These are phyloP conservation scores for Pistacia atlantica DNA, from an alignment of 345 rosid genomes.

Conservation along the genomic window DNA sequence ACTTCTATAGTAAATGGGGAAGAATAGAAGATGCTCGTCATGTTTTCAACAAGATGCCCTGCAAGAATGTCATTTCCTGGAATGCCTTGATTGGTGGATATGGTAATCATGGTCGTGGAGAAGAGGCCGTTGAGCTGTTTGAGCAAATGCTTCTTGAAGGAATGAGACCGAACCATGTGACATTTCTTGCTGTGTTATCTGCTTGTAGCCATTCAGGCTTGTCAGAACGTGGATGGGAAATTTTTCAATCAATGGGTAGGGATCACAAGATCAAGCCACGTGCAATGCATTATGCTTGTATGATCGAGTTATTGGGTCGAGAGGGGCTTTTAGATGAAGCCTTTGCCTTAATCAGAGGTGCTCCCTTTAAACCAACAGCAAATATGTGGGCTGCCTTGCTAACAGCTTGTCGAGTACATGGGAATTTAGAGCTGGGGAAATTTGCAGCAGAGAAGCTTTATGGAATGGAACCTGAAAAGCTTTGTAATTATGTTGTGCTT, in stretches of 20 bases:
- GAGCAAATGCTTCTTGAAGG: constrained; percentile 61
- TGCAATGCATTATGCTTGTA: constrained; percentile 81
- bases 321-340: constrained; percentile 88
- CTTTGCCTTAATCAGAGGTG: constrained; percentile 60
- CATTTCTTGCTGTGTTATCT: constrained; percentile 75
- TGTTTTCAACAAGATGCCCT: constrained; percentile 68
- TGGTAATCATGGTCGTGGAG: constrained; percentile 75
- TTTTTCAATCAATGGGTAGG: constrained; percentile 66
- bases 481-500: constrained; percentile 72
- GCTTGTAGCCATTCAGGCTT: constrained; percentile 81
- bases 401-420: constrained; percentile 76
- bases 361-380: constrained; percentile 66
- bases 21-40: constrained; percentile 70
- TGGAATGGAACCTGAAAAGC: constrained; percentile 83
- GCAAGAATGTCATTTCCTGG: constrained; percentile 77
- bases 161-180: constrained; percentile 70
- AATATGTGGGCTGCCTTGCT: constrained; percentile 96
- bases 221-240: constrained; percentile 71
- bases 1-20: constrained; percentile 97
- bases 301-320: constrained; percentile 78
- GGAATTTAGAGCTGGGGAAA: constrained; percentile 78
- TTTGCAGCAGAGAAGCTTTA: constrained; percentile 79
- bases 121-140: constrained; percentile 64
- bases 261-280: constrained; percentile 74
- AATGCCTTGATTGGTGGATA: constrained; percentile 88